Conservation (phyloP, 2,329 filamentous ascomycete genomes). For the Stachybotrys echinatus region DNA sequence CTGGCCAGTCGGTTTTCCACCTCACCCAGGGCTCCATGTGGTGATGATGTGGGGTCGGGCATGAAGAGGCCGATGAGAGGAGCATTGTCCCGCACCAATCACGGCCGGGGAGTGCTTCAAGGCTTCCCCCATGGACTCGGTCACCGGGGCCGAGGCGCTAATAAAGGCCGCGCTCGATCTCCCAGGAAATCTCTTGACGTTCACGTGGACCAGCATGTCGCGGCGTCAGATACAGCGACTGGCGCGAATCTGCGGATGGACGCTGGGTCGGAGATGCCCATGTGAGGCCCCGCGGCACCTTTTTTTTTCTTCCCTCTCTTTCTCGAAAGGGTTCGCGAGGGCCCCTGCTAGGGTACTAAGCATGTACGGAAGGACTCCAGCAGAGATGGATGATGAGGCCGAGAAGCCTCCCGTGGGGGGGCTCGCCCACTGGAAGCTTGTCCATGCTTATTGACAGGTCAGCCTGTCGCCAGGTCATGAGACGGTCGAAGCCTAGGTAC, state of each 20-base stretch:
- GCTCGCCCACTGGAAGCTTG: no score
- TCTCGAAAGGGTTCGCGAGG: no score
- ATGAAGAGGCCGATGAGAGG: constrained; percentile 15
- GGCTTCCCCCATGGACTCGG: constrained; percentile 5
- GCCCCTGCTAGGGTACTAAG: no score
- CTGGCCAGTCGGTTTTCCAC: neutral
- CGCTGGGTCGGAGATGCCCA: neutral
- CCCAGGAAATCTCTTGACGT: neutral
- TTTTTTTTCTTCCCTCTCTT: no score
- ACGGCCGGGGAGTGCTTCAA: constrained; percentile 8
- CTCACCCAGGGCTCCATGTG: constrained; percentile 4
- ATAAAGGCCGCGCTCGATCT: neutral
- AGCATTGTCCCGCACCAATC: constrained; percentile 23
- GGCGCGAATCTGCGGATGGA: neutral
- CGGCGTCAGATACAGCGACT: neutral
- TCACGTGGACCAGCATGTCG: neutral
- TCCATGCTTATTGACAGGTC: no score
- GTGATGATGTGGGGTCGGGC: constrained; percentile 20
- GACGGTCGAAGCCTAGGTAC: no score
- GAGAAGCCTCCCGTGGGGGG: no score
- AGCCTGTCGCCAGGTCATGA: no score
- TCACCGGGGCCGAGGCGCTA: neutral
- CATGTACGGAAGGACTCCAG: no score
- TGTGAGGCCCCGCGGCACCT: no score
- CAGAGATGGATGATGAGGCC: no score